Evolutionary conservation across 2,329 filamentous ascomycete genomes (phyloP), one percentile per base, ranked within the genome.

Genomic region (Colletotrichum theobromicola): DNA sequence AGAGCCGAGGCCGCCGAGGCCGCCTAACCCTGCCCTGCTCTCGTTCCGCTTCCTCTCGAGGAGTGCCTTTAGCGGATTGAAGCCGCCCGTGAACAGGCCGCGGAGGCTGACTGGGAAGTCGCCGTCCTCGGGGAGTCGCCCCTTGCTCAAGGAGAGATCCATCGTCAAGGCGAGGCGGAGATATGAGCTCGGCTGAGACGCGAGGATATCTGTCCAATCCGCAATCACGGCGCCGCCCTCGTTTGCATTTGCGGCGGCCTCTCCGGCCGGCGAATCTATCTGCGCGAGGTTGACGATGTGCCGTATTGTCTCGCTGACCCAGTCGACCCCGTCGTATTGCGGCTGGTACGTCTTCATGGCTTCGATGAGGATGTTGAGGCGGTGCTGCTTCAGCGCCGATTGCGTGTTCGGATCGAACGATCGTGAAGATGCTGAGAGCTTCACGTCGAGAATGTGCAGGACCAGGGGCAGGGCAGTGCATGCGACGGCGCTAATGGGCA

Each of bases 291-390:
- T 84, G 68, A 86, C 82, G 28, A 87, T 86, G 70, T 86, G 84
- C 8, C 84, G 82, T 32, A 86, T 84, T 12, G 85, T 85, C 74
- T 86, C 83, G 78, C 82, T 84, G 60, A 87, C 83, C 78, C 84
- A 86, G 76, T 88, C 86, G 2, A 86, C 84, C 26, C 85, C 85
- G 67, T 88, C 86, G 70, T 87, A 87, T 65, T 86, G 85, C 4
- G 84, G 85, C 68, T 87, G 84, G 62, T 87, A 87, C 0, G 83
- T 84, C 71, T 85, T 85, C 83, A 88, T 87, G 1, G 84, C 84
- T 66, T 87, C 86, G 53, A 86, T 85, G 24, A 87, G 82, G 58
- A 86, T 84, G 71, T 84, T 84, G 37, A 87, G 83, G 10, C 84
- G 83, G 66, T 86, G 84, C 74, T 86, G 85, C 74, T 87, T 87